Base-by-base conservation (phyloP, 2,329 filamentous ascomycete genomes). In the Zelopaecilomyces penicillatus region DNA sequence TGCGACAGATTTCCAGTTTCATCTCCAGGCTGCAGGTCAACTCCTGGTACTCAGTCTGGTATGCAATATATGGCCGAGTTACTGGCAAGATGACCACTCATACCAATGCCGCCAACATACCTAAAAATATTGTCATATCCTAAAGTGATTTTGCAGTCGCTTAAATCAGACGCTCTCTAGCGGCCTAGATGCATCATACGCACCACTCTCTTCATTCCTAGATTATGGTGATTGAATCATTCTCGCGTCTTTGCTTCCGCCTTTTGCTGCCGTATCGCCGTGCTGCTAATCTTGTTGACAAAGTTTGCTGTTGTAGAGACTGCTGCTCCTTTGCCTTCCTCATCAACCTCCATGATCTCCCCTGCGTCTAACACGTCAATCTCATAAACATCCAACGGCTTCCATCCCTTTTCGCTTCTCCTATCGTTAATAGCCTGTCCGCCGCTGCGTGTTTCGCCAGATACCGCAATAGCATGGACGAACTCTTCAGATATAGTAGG, bases 221-320 rank as follows among this genome's bases (percentile, higher is more conserved):
- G 19, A 19, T 19, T 19, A 19, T 19, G 19, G 19, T 19, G 19
- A 19, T 19, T 19, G 19, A 19, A 19, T 19, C 3, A 19, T 19
- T 19, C 19, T 19, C 19, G 19, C 19, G 19, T 46, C 32, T 48
- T 58, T 1, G 60, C 57, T 46, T 65, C 58, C 0, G 71, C 69
- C 45, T 64, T 69, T 47, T 67, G 68, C 57, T 69, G 67, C 43
- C 84, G 73, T 54, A 95, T 95, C 46, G 85, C 85, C 1, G 90
- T 94, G 65, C 90, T 96, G 70, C 89, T 95, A 54, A 96, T 86
- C 68, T 96, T 97, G 49, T 78, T 76, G 28, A 82, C 78, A 64
- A 94, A 95, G 52, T 76, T 74, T 45, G 81, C 76, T 9, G 61
- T 68, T 6, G 39, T 30, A 7, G 28, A 31, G 51, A 65, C 67